Conservation (phyloP, 345 rosid genomes). For the Populus nigra region DNA sequence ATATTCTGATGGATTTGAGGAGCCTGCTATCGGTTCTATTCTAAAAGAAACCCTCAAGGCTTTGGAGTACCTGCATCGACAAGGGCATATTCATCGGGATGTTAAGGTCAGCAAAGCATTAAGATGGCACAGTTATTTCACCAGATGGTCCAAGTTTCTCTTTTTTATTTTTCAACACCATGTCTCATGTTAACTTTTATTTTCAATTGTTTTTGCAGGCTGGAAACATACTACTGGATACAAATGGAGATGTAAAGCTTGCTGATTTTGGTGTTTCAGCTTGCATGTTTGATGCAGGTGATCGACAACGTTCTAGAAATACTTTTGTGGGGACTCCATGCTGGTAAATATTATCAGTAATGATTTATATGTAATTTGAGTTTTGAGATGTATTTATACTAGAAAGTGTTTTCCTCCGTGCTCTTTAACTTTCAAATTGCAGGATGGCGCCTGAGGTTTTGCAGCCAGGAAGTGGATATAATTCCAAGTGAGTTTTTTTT, state of each 20-base stretch:
- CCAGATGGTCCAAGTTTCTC: background rate
- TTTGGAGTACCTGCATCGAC: conserved; percentile 88
- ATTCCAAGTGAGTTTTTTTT: conserved; percentile 73
- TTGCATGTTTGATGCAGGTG: conserved; percentile 95
- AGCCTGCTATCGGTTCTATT: conserved; percentile 81
- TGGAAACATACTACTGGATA: conserved; percentile 91
- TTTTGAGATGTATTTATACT: background rate
- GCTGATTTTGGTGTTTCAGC: conserved; percentile 99
- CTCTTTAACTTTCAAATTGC: conserved; percentile 27
- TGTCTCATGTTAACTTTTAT: background rate
- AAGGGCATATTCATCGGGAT: conserved; percentile 98
- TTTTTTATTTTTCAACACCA: background rate
- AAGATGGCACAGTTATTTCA: conserved; percentile 13
- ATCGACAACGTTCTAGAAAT: conserved; percentile 91
- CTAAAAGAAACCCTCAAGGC: conserved; percentile 98
- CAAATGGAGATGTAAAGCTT: conserved; percentile 76
- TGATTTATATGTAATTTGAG: background rate
- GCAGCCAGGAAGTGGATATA: conserved; percentile 97
- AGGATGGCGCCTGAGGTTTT: conserved; percentile 99
- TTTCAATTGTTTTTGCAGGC: conserved; percentile 52
- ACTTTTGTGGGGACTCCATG: conserved; percentile 99
- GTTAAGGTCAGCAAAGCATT: conserved; percentile 64
- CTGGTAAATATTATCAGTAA: conserved; percentile 52
- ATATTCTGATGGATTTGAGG: conserved; percentile 87
- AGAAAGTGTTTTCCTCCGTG: background rate